Percentiles rank a stretch among this genome's conserved stretches.
Conservation (phyloP, 192 early-diverging fungal species). For the Funneliformis geosporum region DNA sequence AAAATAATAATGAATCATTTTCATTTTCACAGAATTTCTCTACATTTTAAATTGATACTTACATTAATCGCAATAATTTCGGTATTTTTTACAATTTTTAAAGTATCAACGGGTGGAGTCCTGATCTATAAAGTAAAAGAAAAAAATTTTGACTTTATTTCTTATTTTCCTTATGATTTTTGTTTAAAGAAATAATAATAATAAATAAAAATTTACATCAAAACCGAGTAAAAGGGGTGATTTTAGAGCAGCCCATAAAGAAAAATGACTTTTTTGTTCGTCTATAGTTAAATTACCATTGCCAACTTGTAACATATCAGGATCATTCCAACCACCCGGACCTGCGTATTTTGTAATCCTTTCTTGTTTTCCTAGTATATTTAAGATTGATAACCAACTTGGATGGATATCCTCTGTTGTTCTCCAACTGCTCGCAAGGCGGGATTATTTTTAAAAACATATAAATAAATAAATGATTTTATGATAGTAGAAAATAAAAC, state of each 20-base stretch:
- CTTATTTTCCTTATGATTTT: background rate
- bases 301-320: conserved; percentile 61
- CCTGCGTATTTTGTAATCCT: conserved; percentile 29
- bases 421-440: conserved; percentile 30
- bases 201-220: conserved; percentile 38
- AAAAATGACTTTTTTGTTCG: conserved; percentile 31
- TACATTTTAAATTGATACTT: background rate
- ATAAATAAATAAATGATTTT: background rate
- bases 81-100: conserved; percentile 45
- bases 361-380: background rate
- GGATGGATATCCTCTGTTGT: conserved; percentile 34
- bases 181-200: background rate
- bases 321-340: conserved; percentile 55
- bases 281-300: conserved; percentile 48
- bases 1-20: background rate
- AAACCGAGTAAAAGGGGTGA: conserved; percentile 61
- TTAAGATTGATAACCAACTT: background rate
- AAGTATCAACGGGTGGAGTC: conserved; percentile 32
- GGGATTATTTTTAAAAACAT: background rate
- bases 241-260: conserved; percentile 60
- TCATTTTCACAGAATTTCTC: background rate
- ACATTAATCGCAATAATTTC: conserved; percentile 60
- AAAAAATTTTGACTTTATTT: background rate
- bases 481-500: background rate
- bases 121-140: conserved; percentile 11